phyloP scores from a whole-genome alignment of 257 asterid genomes.

The Datura wrightii region DNA sequence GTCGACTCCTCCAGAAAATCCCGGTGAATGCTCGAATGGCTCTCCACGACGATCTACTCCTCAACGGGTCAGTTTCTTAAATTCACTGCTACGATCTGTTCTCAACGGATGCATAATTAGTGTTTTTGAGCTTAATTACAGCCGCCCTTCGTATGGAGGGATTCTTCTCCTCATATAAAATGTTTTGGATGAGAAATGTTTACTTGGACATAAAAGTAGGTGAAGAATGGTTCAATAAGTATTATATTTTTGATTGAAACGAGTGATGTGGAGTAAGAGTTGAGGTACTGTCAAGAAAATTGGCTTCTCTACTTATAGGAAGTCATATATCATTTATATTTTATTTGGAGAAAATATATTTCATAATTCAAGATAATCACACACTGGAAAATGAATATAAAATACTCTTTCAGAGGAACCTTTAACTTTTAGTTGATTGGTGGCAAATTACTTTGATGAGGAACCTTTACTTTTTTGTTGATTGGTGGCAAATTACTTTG shows the following conservation, averaged over 20 bases:
- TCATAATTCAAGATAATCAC: neutral
- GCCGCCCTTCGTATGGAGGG: neutral
- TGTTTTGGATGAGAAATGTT: neutral
- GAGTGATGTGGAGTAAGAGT: neutral
- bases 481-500: neutral
- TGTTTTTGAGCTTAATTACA: neutral
- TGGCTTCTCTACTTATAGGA: neutral
- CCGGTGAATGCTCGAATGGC: slow-evolving; percentile 69
- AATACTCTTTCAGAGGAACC: neutral
- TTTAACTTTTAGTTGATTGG: neutral
- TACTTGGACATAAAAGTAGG: neutral
- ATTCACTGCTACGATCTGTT: slow-evolving; percentile 10
- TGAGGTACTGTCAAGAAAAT: neutral
- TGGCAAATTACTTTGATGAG: slow-evolving; percentile 28
- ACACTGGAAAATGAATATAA: neutral
- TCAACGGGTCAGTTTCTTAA: slow-evolving; percentile 59
- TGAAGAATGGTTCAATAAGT: neutral
- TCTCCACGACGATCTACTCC: slow-evolving; percentile 88
- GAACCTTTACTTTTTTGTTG: neutral
- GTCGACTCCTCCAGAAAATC: slow-evolving; percentile 47
- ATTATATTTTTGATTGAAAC: neutral
- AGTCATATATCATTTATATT: neutral
- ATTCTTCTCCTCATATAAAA: neutral
- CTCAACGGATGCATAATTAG: neutral
- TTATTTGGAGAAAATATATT: neutral